Conservation (phyloP, 768 basidiomycete species). For the Tephrocybe sp. region DNA sequence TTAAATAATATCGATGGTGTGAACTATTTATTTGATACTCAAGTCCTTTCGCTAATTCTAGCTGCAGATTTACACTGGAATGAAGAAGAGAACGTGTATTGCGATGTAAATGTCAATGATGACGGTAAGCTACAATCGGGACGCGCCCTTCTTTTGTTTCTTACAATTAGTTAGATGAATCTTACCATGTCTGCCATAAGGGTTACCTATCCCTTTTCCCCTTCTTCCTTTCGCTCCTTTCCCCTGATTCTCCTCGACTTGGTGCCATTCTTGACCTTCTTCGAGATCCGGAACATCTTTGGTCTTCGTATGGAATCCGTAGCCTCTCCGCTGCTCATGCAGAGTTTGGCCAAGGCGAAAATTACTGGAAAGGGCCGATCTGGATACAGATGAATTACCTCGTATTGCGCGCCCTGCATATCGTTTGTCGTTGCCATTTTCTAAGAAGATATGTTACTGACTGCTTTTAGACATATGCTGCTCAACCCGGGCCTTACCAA, state of each 20-base stretch:
- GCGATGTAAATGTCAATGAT: constrained; percentile 80
- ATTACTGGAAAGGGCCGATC: constrained; percentile 97
- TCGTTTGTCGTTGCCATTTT: constrained; percentile 38
- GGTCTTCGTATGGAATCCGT: constrained; percentile 89
- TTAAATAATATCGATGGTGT: constrained; percentile 83
- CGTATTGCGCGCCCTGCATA: constrained; percentile 73
- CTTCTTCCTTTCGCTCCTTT: constrained; percentile 79
- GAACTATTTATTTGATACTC: constrained; percentile 7
- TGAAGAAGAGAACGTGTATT: constrained; percentile 88
- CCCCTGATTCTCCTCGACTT: constrained; percentile 74
- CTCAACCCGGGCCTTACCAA: constrained; percentile 78
- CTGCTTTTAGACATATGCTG: constrained; percentile 64
- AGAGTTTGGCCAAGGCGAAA: constrained; percentile 89
- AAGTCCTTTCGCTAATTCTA: not conserved
- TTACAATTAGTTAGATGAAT: constrained; percentile 68
- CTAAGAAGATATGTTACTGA: too few species aligned
- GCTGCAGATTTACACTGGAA: constrained; percentile 89
- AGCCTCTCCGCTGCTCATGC: constrained; percentile 86
- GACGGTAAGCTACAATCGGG: constrained; percentile 54
- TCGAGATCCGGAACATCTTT: constrained; percentile 77
- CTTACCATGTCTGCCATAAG: constrained; percentile 84
- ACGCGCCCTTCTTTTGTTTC: not conserved
- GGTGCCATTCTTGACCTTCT: constrained; percentile 80
- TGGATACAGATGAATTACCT: constrained; percentile 99
- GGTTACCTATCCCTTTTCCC: constrained; percentile 96